Base-by-base conservation (phyloP, 371 early-diverging fungal genomes). In the Syncephalastrum monosporum region DNA sequence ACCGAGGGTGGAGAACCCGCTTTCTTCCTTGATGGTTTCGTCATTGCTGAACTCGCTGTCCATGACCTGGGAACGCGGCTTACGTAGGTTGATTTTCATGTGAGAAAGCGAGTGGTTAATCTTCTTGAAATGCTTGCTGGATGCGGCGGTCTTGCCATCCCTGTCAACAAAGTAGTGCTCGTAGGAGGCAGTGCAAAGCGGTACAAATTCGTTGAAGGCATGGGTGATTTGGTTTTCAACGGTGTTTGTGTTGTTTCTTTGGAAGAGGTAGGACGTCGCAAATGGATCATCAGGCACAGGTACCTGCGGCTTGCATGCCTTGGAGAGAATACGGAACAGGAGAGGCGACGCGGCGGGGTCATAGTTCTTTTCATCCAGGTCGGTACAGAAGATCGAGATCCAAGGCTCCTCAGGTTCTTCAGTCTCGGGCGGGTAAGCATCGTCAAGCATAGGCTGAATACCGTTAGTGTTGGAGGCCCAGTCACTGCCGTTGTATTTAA, bases 71-170 rank as follows among this genome's bases (percentile, higher is more conserved):
- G 71, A 68, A 21, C 64, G 61, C 15, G 55, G 65, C 52, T 68
- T 74, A 43, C 60, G 59, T 13, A 74, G 56, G 44, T 74, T 74
- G 41, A 72, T 21, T 27, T 75, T 75, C 45, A 72, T 55, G 51
- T 72, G 57, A 7, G 72, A 71, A 15, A 75, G 50, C 1, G 75
- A 75, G 24, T 69, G 67, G 23, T 69, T 75, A 43, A 75, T 57
- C 47, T 75, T 71, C 29, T 65, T 69, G 21, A 59, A 21, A 15
- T 57, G 55, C 3, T 63, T 48, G 1, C 43, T 50, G 38, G 47
- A 24, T 6, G 24, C 13, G 17, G 60, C 23, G 19, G 46, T 10
- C 50, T 59, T 61, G 29, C 42, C 44, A 17, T 59, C 55, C 23
- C 50, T 47, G 16, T 63, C 55, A 23, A 48, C 44, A 10, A 33